Conservation (phyloP, 805 yeast genomes). For the Grigorovia humatica region DNA sequence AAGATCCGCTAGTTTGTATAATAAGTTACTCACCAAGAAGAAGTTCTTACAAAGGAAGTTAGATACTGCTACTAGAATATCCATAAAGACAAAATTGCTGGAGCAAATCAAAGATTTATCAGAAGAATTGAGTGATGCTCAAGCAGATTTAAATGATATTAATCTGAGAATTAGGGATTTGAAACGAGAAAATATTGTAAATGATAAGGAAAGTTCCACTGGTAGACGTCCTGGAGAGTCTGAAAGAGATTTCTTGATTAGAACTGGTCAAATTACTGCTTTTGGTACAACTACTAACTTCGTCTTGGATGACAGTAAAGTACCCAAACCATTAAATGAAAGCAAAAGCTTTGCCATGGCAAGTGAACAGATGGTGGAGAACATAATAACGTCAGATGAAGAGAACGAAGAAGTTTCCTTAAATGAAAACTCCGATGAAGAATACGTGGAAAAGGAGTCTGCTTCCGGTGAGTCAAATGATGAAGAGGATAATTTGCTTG, state of each 20-base stretch:
- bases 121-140: conserved; percentile 42
- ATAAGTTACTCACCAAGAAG: conserved; percentile 36
- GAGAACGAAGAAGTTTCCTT: conserved; percentile 18
- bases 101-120: conserved; percentile 45
- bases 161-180: conserved; percentile 34
- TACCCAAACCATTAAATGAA: not conserved
- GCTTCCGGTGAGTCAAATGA: conserved; percentile 8
- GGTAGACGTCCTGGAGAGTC: conserved; percentile 59
- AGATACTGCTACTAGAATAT: conserved; percentile 49
- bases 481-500: conserved; percentile 7
- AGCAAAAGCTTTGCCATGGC: conserved; percentile 7
- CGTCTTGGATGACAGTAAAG: conserved; percentile 11
- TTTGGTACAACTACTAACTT: conserved; percentile 67
- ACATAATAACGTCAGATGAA: conserved; percentile 10
- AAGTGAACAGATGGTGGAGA: conserved; percentile 16
- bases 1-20: conserved; percentile 45
- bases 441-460: conserved; percentile 18
- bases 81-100: conserved; percentile 45
- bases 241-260: conserved; percentile 64
- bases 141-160: conserved; percentile 56
- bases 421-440: conserved; percentile 12
- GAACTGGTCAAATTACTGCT: conserved; percentile 92
- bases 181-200: conserved; percentile 5
- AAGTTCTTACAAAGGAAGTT: conserved; percentile 39
- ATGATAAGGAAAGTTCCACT: conserved; percentile 11